Conservation (phyloP, 768 basidiomycete genomes). For the Mycena capillaripes region DNA sequence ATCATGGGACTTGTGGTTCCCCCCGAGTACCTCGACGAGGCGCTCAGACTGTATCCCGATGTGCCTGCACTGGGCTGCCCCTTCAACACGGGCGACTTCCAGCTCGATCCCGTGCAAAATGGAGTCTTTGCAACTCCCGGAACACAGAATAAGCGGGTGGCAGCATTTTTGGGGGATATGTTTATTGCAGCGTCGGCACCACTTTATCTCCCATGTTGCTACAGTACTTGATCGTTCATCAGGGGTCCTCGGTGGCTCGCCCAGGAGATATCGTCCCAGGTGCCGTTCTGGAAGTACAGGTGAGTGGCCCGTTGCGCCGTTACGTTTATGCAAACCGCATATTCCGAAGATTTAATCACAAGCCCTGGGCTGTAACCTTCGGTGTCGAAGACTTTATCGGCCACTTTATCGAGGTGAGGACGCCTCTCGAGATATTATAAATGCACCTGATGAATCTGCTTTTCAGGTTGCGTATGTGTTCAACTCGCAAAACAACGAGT, state of each 20-base stretch:
- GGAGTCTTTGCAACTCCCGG: conserved; percentile 14
- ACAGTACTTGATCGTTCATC: too few species aligned
- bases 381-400: conserved; percentile 22
- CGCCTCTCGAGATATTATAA: too few species aligned
- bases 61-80: conserved; percentile 34
- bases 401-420: conserved; percentile 30
- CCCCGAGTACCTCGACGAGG: background rate
- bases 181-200: conserved; percentile 27
- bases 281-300: conserved; percentile 35
- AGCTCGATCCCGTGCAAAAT: conserved; percentile 11
- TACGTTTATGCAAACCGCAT: background rate
- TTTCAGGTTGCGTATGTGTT: conserved; percentile 36
- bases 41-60: conserved; percentile 30
- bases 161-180: conserved; percentile 23
- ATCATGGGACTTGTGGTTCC: conserved; percentile 4
- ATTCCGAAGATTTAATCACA: conserved; percentile 30
- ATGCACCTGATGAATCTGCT: background rate
- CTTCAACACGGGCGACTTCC: conserved; percentile 34
- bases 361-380: conserved; percentile 26
- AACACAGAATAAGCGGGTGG: conserved; percentile 28
- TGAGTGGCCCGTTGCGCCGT: background rate
- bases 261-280: conserved; percentile 18
- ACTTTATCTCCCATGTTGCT: background rate
- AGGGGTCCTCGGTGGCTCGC: conserved; percentile 34
- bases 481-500: conserved; percentile 36